These are phyloP conservation scores for Auricularia sp. DNA, from an alignment of 768 basidiomycete species.

Conservation along the genomic window DNA sequence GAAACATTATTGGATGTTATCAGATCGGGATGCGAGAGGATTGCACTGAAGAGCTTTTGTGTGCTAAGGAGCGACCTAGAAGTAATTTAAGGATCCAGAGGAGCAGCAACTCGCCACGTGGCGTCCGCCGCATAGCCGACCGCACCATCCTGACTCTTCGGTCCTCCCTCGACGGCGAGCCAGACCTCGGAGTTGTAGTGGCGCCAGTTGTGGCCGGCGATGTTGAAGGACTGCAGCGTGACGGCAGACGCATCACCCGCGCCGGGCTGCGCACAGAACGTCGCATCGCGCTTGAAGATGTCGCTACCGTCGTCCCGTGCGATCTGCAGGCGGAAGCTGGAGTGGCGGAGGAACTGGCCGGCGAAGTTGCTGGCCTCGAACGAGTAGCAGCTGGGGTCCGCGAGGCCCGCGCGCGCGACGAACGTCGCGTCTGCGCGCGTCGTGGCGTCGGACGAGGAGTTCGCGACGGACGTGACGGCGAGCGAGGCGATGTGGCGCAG, in stretches of 20 bases:
- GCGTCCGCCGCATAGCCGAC: not conserved
- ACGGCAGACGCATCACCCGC: not conserved
- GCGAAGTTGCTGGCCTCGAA: not conserved
- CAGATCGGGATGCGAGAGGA: no score
- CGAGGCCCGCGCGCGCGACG: not conserved
- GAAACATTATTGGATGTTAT: no score
- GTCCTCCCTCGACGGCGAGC: not conserved
- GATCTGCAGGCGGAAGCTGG: not conserved
- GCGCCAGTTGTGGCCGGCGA: not conserved
- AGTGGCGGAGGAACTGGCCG: not conserved
- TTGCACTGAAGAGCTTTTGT: no score
- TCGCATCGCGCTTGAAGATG: not conserved
- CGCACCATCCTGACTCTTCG: not conserved
- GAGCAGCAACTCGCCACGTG: not conserved
- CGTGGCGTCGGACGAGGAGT: not conserved
- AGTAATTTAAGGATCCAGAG: not conserved
- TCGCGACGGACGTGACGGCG: not conserved
- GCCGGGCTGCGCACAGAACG: not conserved
- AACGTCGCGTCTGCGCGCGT: not conserved
- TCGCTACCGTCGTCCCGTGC: not conserved
- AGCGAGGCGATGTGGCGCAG: not conserved
- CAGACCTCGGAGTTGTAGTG: slow-evolving; percentile 1
- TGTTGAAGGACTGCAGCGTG: not conserved
- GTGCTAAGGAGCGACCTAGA: no score
- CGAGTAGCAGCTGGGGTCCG: not conserved